These are phyloP conservation scores for Castanea crenata DNA, from an alignment of 306 rosid species.

Conservation along the genomic window DNA sequence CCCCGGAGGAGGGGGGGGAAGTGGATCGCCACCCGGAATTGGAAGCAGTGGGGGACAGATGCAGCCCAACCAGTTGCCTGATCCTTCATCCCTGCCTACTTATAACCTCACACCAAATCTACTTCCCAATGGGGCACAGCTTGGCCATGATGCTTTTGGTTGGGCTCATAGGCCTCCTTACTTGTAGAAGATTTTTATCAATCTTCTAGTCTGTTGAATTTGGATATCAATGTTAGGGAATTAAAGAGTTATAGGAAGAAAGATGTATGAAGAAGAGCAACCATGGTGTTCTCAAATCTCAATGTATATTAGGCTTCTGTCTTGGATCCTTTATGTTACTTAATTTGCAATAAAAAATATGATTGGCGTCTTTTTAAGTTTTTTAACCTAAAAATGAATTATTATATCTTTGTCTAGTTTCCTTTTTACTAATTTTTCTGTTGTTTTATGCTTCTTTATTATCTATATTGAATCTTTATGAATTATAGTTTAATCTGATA, in stretches of 20 bases:
- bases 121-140: constrained; percentile 56
- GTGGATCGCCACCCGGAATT: constrained; percentile 47
- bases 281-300: constrained; percentile 18
- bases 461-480: constrained; percentile 17
- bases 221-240: constrained; percentile 24
- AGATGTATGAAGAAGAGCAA: constrained; percentile 17
- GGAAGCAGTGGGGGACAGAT: constrained; percentile 47
- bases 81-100: constrained; percentile 60
- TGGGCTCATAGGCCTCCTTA: constrained; percentile 79
- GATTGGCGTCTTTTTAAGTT: constrained; percentile 21
- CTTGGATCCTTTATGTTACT: constrained; percentile 26
- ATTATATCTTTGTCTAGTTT: constrained; percentile 12
- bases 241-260: constrained; percentile 14
- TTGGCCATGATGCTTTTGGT: constrained; percentile 70
- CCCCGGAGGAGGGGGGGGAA: constrained; percentile 36
- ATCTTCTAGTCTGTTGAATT: constrained; percentile 17
- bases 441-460: constrained; percentile 13
- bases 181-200: constrained; percentile 21
- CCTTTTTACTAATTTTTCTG: constrained; percentile 14
- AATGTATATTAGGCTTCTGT: constrained; percentile 39
- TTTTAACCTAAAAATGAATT: constrained; percentile 24
- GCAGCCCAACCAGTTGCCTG: constrained; percentile 46
- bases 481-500: constrained; percentile 26
- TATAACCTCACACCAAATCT: constrained; percentile 66
- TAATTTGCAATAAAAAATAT: constrained; percentile 39